Base-by-base conservation (phyloP, 139 green algal species). In the Haematococcus lacustris region DNA sequence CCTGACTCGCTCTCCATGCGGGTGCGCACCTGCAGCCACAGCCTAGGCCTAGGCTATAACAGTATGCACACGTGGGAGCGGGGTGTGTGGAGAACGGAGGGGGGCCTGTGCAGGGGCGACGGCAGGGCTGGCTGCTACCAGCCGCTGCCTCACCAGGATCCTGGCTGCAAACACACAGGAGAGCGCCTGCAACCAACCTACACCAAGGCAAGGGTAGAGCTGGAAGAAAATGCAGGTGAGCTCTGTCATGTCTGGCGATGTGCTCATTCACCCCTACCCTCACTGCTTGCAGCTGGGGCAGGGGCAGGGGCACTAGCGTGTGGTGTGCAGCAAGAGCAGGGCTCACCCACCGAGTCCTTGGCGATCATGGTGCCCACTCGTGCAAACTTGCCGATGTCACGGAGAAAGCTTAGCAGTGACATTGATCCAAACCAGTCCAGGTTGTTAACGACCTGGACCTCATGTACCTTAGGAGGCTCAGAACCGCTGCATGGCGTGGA, bases 331-430 rank as follows among this genome's bases (percentile, higher is more conserved):
- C n/a, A n/a, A n/a, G n/a, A n/a, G n/a, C n/a, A n/a, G n/a, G n/a
- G n/a, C n/a, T 3, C 38, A 39, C 80, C 70, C 73, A 98, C 95
- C 60, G 87, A 94, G 51, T 99, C 95, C 74, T 97, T 97, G 50
- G 85, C 79, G 51, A 98, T 80, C 95, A 99, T 99, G 26, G 86
- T 91, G 62, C 92, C 90, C 30, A 99, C 89, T 5, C 95, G 85
- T 5, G 93, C 94, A 70, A 88, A 91, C 81, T 95, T 96, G 50
- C 95, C 94, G 2, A 98, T 80, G 39, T 98, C 90, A 3, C 95
- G 78, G 73, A 99, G 79, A 75, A 99, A 98, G 7, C 82, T 76
- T 3, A 99, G 85, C 66, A 98, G 87, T 3, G 62, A 63, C 84
- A 99, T 96, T 50, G 70, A 62, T 0, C 85, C 82, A 77, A 94